phyloP scores from a whole-genome alignment of 2,329 filamentous ascomycete species.

The Cladobotryum mycophilum region DNA sequence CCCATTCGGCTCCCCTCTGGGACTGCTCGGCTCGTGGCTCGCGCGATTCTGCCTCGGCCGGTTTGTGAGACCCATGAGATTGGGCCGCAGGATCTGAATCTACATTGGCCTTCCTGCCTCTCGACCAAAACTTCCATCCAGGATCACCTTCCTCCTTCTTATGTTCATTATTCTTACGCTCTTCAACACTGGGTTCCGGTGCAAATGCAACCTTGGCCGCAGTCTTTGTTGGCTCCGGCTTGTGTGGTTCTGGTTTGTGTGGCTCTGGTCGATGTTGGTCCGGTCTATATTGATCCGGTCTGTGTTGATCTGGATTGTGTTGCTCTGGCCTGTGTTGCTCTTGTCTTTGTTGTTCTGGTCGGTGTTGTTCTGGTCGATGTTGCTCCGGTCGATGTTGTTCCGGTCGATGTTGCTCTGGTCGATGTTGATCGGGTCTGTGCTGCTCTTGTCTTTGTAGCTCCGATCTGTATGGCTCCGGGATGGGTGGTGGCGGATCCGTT shows the following conservation, averaged over 20 bases:
- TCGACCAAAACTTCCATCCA: not conserved
- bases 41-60: not conserved
- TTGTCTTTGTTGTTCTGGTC: not conserved
- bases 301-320: not conserved
- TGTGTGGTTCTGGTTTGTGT: not conserved
- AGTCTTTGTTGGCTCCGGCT: not conserved
- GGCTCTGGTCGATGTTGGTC: not conserved
- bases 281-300: not conserved
- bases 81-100: not conserved
- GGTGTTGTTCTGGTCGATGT: too few species aligned
- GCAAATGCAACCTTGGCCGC: not conserved
- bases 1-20: not conserved
- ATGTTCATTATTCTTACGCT: not conserved
- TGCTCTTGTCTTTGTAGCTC: not conserved
- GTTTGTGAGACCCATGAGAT: not conserved
- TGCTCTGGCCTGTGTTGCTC: slow-evolving; percentile 7
- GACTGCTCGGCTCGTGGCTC: not conserved
- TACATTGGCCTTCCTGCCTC: not conserved
- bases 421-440: not conserved
- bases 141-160: not conserved
- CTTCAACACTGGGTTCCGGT: not conserved
- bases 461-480: too few species aligned
- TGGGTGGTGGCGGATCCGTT: not conserved
- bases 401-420: not conserved
- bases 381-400: not conserved